Evolutionary conservation across 441 rosid species (phyloP).

Genomic region (Gossypium laxum): DNA sequence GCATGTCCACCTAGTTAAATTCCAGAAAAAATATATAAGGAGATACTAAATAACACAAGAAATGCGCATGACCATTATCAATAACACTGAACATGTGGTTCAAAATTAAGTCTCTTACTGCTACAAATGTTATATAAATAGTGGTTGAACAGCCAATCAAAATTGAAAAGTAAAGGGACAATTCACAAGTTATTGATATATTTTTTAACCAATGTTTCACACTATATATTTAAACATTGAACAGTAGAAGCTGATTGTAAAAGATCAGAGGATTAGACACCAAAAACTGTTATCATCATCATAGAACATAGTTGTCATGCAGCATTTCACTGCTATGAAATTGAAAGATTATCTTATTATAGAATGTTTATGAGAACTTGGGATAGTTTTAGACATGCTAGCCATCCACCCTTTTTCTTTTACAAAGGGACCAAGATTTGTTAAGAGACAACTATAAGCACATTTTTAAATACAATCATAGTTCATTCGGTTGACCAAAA

Average conservation of each 20-base stretch:
- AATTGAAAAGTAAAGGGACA: neutral
- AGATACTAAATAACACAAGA: neutral
- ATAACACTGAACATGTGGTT: neutral
- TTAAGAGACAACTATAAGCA: neutral
- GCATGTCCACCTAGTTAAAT: slow-evolving; percentile 73
- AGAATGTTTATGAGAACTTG: neutral
- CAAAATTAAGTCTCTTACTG: neutral
- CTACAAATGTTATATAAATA: neutral
- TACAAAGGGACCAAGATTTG: neutral
- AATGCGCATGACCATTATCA: neutral
- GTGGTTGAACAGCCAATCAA: neutral
- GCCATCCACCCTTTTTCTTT: neutral
- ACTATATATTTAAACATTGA: neutral
- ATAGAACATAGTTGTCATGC: neutral
- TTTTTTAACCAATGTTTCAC: slow-evolving; percentile 1
- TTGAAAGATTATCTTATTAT: neutral
- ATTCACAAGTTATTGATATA: neutral
- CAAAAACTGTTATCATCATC: neutral
- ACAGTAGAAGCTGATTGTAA: neutral
- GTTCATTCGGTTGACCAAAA: neutral
- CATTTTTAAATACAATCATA: neutral
- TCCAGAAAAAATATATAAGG: neutral
- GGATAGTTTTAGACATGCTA: neutral
- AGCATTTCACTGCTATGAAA: neutral
- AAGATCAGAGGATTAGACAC: neutral